Evolutionary conservation across 1,139 yeast genomes (phyloP), one percentile per base, ranked within the genome.

Genomic region (Diutina ranongensis): DNA sequence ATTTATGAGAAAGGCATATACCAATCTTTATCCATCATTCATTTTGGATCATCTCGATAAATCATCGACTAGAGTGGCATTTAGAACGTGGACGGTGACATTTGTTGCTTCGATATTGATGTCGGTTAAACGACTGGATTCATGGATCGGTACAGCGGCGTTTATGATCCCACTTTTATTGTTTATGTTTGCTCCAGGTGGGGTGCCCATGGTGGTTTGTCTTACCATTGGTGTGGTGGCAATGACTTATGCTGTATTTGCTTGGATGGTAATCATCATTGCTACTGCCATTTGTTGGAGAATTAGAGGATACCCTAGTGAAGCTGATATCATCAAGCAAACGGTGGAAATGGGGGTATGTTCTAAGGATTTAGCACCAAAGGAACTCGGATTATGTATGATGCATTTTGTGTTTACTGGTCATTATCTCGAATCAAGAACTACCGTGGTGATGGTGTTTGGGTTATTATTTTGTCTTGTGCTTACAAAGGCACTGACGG

Each of bases 331-430:
- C 27, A 55, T 52, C 1, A 42, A 44, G 9, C 45, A 48, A 3
- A 51, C 64, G 20, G 56, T 66, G 12, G 34, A 44, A 0, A 65
- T 62, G 38, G 69, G 69, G 0, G 27, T 45, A 1, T 67, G 72
- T 49, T 54, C 61, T 2, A 47, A 44, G 9, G 60, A 55, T 9
- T 9, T 25, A 12, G 7, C 32, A 1, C 55, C 55, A 28, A 1
- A 20, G 9, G 16, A 19, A 28, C 49, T 57, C 10, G 21, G 44
- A 3, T 20, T 27, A 2, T 66, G 72, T 50, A 15, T 64, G 15
- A 4, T n/a, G 3, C 44, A 45, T 2, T 55, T 58, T 40, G 50
- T 64, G 1, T 66, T 52, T 50, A 46, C 59, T 1, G 72, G 71
- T 1, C 51, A 64, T 21, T 66, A 55, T 47, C 51, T 66, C 33